Evolutionary conservation across 306 rosid genomes (phyloP).

Genomic region (Casuarina glauca): DNA sequence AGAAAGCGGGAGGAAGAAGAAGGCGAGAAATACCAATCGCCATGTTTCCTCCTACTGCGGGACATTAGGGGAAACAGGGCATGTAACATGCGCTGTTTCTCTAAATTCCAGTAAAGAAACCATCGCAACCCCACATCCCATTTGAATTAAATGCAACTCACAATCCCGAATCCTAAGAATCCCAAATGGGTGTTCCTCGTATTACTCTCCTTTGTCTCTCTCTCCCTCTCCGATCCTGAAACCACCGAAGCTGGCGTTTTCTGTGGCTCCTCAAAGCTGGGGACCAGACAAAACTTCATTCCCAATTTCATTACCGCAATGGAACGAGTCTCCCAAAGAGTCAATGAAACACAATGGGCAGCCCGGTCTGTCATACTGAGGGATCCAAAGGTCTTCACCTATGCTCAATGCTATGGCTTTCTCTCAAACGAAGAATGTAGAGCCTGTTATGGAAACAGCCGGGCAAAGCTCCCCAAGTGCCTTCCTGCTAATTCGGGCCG

Average conservation of each 20-base stretch:
- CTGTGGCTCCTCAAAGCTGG: slow-evolving; percentile 29
- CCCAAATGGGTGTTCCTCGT: slow-evolving; percentile 16
- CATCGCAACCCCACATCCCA: not conserved
- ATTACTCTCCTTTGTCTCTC: not conserved
- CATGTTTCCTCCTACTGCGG: not conserved
- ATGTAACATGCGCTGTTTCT: not conserved
- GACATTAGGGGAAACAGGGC: not conserved
- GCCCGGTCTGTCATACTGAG: not conserved
- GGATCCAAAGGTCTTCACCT: slow-evolving; percentile 32
- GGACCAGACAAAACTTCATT: not conserved
- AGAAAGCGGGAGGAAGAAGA: not conserved
- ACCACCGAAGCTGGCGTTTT: slow-evolving; percentile 12
- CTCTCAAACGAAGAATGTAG: slow-evolving; percentile 32
- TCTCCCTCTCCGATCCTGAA: slow-evolving; percentile 5
- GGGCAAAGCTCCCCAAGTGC: slow-evolving; percentile 38
- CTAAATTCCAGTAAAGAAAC: not conserved
- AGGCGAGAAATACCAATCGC: not conserved
- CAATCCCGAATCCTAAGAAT: not conserved
- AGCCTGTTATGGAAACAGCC: slow-evolving; percentile 32
- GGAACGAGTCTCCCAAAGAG: slow-evolving; percentile 28
- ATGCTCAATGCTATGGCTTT: slow-evolving; percentile 44
- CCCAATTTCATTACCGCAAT: slow-evolving; percentile 26
- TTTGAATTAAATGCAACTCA: slow-evolving; percentile 29
- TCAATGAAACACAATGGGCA: slow-evolving; percentile 31
- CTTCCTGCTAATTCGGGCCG: slow-evolving; percentile 40